A percentile compares a stretch with the other conserved stretches of the same genome.
Conservation (phyloP, 139 green algal species). For the Marvania coccoides region DNA sequence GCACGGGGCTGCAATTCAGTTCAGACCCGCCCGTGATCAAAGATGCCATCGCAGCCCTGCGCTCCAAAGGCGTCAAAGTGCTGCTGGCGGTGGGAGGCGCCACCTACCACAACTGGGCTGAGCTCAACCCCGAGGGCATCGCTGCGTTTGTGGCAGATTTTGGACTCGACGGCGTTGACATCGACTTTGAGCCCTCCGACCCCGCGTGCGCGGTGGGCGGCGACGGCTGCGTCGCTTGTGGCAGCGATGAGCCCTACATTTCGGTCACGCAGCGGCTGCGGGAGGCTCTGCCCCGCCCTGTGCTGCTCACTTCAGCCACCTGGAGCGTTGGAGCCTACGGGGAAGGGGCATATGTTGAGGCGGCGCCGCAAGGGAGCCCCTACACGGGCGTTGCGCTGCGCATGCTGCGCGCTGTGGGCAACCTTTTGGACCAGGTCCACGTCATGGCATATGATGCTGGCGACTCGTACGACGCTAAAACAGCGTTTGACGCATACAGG, state of each 20-base stretch:
- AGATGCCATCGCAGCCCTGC: neutral
- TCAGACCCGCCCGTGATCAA: neutral
- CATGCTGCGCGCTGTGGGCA: neutral
- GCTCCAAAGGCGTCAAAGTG: neutral
- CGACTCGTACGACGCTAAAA: neutral
- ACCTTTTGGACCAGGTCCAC: neutral
- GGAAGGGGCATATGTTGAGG: neutral
- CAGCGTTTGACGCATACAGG: neutral
- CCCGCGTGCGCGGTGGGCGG: neutral
- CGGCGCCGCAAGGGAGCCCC: neutral
- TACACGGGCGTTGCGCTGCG: neutral
- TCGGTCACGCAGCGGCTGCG: neutral
- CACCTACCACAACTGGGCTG: neutral
- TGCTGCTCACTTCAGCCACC: neutral
- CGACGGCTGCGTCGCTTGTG: neutral
- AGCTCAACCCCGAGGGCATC: neutral
- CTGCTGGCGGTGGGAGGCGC: neutral
- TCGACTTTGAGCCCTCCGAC: neutral
- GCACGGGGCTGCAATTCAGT: neutral
- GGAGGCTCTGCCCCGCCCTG: neutral
- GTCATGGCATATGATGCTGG: constrained; percentile 12
- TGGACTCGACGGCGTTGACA: neutral
- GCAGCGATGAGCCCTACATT: constrained; percentile 1
- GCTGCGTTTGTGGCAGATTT: constrained; percentile 6
- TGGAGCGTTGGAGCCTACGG: neutral